Evolutionary conservation across 768 basidiomycete species (phyloP).

Genomic region (Termitomyces sp.): DNA sequence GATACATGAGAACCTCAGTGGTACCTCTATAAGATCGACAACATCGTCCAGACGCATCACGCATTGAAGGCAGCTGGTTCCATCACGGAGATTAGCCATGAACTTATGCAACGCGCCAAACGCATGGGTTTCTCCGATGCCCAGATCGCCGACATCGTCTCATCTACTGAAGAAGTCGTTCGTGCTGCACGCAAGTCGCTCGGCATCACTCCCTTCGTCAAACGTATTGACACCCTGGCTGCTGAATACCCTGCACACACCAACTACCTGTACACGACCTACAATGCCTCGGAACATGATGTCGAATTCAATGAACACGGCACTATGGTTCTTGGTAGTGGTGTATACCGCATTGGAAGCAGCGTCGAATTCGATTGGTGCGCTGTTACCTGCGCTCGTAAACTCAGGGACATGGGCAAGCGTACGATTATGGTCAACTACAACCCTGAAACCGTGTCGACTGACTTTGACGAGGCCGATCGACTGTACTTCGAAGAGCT

Average conservation of each 20-base stretch:
- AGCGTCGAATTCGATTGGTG: conserved; percentile 99
- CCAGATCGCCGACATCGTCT: conserved; percentile 84
- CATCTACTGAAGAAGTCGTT: conserved; percentile 69
- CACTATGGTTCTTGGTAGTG: conserved; percentile 98
- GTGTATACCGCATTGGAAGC: conserved; percentile 97
- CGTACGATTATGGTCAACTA: conserved; percentile 99
- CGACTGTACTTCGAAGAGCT: conserved; percentile 98
- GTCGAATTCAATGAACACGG: conserved; percentile 95
- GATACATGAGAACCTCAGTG: conserved; percentile 46
- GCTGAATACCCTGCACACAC: conserved; percentile 99
- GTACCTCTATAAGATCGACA: conserved; percentile 99
- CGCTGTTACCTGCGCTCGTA: conserved; percentile 96
- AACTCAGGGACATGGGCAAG: conserved; percentile 88
- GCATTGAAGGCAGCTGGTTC: conserved; percentile 67
- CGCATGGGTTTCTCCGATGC: conserved; percentile 92
- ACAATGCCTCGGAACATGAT: conserved; percentile 95
- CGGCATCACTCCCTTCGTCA: conserved; percentile 94
- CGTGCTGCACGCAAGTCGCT: conserved; percentile 84
- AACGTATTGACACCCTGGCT: conserved; percentile 98
- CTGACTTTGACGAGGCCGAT: conserved; percentile 99
- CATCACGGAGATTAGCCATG: conserved; percentile 63
- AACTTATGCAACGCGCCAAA: conserved; percentile 86
- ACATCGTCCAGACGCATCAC: conserved; percentile 88
- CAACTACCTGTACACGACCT: conserved; percentile 99
- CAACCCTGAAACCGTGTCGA: conserved; percentile 99